phyloP scores from a whole-genome alignment of 257 asterid species.

The Solanum dulcamara region DNA sequence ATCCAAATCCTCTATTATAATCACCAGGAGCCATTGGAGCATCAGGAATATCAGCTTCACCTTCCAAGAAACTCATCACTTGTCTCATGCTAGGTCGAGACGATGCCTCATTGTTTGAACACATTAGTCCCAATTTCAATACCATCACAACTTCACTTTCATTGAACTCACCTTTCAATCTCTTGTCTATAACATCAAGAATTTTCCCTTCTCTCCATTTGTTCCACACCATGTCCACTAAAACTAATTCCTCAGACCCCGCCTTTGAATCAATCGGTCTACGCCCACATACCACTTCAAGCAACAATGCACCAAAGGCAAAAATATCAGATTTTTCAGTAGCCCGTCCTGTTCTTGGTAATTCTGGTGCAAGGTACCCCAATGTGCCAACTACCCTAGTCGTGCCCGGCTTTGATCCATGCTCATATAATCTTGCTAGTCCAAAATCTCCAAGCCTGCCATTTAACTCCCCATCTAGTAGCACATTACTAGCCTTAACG shows the following conservation, averaged over 20 bases:
- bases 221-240: constrained; percentile 10
- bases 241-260: constrained; percentile 1
- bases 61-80: constrained; percentile 3
- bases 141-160: constrained; percentile 3
- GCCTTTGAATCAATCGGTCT: constrained; percentile 11
- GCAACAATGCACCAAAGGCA: constrained; percentile 46
- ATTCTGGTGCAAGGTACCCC: constrained; percentile 62
- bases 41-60: constrained; percentile 15
- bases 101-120: background rate
- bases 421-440: constrained; percentile 47
- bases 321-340: constrained; percentile 45
- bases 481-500: constrained; percentile 57
- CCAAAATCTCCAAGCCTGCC: constrained; percentile 54
- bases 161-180: background rate
- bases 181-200: constrained; percentile 5
- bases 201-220: background rate
- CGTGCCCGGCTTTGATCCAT: constrained; percentile 45
- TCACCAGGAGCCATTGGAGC: constrained; percentile 25
- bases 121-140: constrained; percentile 5
- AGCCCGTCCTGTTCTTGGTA: constrained; percentile 44
- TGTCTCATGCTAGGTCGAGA: constrained; percentile 1
- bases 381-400: constrained; percentile 60
- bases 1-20: constrained; percentile 25
- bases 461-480: constrained; percentile 45
- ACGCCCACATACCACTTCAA: constrained; percentile 24